Evolutionary conservation across 768 basidiomycete genomes (phyloP).

Genomic region (Kwoniella sp.): DNA sequence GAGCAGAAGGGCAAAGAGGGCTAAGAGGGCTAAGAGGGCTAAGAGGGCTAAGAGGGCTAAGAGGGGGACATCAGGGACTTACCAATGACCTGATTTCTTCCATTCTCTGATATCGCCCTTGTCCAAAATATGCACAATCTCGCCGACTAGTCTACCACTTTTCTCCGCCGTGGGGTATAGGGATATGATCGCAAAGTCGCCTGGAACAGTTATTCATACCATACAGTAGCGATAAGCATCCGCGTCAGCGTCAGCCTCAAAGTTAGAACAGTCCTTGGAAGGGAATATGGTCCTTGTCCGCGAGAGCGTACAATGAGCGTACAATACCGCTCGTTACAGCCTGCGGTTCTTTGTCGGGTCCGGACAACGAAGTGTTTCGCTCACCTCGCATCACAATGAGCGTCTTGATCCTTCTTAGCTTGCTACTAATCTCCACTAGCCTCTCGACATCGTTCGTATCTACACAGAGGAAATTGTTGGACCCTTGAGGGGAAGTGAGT

Average conservation of each 20-base stretch:
- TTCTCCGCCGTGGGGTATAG: constrained; percentile 30
- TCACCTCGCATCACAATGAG: constrained; percentile 31
- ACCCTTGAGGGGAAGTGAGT: constrained; percentile 36
- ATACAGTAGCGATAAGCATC: no score
- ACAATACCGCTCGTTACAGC: no score
- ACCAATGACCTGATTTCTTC: constrained; percentile 45
- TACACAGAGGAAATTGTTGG: constrained; percentile 33
- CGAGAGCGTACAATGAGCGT: no score
- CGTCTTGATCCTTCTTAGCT: constrained; percentile 28
- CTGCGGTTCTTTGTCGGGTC: no score
- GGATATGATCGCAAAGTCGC: constrained; percentile 38
- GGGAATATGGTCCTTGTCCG: no score
- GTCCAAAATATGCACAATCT: constrained; percentile 34
- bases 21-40: no score
- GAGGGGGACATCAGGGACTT: no score
- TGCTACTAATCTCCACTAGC: constrained; percentile 35
- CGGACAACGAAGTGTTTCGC: neutral
- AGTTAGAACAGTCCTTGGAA: neutral
- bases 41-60: no score
- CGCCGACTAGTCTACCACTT: constrained; percentile 33
- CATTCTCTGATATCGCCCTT: constrained; percentile 42
- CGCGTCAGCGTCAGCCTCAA: neutral
- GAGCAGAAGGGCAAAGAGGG: no score
- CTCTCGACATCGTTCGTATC: constrained; percentile 30
- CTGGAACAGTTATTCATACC: constrained; percentile 11